Percentiles rank a stretch among this genome's conserved stretches.
Evolutionary conservation across 495 filamentous ascomycete genomes (phyloP).

Genomic region (Rusavskia elegans): DNA sequence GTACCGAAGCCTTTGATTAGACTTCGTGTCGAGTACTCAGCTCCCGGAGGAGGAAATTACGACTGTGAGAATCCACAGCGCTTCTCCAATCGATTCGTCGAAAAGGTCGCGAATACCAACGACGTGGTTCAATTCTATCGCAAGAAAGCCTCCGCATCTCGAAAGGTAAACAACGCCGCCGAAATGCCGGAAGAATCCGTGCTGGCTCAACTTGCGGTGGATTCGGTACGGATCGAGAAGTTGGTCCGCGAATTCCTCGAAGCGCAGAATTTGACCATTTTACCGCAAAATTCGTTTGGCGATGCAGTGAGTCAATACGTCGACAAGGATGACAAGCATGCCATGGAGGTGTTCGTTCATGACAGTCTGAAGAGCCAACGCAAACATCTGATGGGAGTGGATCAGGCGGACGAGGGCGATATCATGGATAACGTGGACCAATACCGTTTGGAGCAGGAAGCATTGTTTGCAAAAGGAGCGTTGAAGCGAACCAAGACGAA

Average conservation of each 20-base stretch:
- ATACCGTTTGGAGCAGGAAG: slow-evolving; percentile 53
- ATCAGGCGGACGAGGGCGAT: slow-evolving; percentile 51
- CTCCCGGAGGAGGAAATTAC: slow-evolving; percentile 72
- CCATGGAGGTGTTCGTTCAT: slow-evolving; percentile 76
- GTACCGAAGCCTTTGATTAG: slow-evolving; percentile 69
- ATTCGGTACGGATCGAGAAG: slow-evolving; percentile 73
- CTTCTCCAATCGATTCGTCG: slow-evolving; percentile 85
- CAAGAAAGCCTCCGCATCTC: slow-evolving; percentile 46
- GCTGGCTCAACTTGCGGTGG: slow-evolving; percentile 43
- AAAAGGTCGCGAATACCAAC: slow-evolving; percentile 80
- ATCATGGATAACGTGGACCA: slow-evolving; percentile 56
- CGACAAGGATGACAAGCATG: slow-evolving; percentile 87
- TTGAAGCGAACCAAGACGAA: slow-evolving; percentile 41
- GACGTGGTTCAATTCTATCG: slow-evolving; percentile 89
- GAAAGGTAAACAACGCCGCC: slow-evolving; percentile 24
- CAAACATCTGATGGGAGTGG: slow-evolving; percentile 49
- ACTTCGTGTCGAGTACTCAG: slow-evolving; percentile 78
- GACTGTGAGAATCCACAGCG: slow-evolving; percentile 93
- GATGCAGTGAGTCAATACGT: slow-evolving; percentile 91
- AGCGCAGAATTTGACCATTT: slow-evolving; percentile 72
- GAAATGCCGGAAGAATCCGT: slow-evolving; percentile 42
- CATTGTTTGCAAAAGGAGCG: slow-evolving; percentile 51
- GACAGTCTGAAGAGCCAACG: slow-evolving; percentile 64
- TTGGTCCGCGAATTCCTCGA: slow-evolving; percentile 74
- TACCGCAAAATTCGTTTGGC: slow-evolving; percentile 80